phyloP scores from a whole-genome alignment of 2,329 filamentous ascomycete species.

The Pyricularia sp. region DNA sequence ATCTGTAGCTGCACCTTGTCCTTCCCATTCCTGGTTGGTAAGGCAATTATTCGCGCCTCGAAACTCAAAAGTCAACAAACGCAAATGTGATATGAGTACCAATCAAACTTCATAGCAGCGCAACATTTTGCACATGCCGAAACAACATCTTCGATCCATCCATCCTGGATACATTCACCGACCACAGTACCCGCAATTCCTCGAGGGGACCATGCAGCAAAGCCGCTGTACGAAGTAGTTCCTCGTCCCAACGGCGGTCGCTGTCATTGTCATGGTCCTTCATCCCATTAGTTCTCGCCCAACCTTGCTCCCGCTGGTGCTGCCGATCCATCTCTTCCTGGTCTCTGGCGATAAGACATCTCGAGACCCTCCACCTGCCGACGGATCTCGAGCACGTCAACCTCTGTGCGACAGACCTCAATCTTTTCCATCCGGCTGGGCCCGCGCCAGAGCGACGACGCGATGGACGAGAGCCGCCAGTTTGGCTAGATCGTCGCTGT shows the following conservation, averaged over 20 bases:
- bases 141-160: background rate
- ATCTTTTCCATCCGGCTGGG: slow-evolving; percentile 12
- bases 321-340: slow-evolving; percentile 15
- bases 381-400: slow-evolving; percentile 14
- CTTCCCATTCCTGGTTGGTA: too few species aligned
- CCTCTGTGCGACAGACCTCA: slow-evolving; percentile 14
- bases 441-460: slow-evolving; percentile 12
- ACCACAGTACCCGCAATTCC: background rate
- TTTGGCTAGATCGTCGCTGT: slow-evolving; percentile 18
- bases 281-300: background rate
- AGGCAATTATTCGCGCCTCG: too few species aligned
- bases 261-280: background rate
- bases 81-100: background rate
- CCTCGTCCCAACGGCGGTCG: background rate
- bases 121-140: background rate
- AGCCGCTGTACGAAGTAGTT: background rate
- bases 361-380: slow-evolving; percentile 13
- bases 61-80: background rate
- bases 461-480: slow-evolving; percentile 19
- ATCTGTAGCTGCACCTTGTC: too few species aligned
- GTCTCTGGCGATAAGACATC: slow-evolving; percentile 16
- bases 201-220: background rate
- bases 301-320: background rate
- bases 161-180: background rate
- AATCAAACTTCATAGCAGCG: background rate